Evolutionary conservation across 2,329 filamentous ascomycete genomes (phyloP).

Genomic region (Ilyonectria destructans): DNA sequence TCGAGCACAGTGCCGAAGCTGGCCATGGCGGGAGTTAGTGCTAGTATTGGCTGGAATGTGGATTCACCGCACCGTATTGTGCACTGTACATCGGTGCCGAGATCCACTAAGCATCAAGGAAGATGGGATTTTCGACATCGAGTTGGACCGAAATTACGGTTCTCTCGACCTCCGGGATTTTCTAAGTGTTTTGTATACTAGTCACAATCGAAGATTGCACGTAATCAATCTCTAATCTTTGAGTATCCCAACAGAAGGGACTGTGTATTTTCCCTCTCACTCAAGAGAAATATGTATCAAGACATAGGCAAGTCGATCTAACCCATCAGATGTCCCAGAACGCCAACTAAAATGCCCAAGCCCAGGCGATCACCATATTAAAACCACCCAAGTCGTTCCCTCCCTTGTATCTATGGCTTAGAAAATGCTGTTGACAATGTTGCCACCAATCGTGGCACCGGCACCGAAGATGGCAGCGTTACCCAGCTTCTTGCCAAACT

Average conservation of each 20-base stretch:
- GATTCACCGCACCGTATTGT: conserved; percentile 18
- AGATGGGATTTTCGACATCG: background rate
- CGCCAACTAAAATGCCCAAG: conserved; percentile 33
- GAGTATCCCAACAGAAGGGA: background rate
- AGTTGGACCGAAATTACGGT: background rate
- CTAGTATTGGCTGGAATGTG: fast-evolving
- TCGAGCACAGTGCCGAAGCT: conserved; percentile 40
- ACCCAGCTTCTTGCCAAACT: conserved; percentile 93
- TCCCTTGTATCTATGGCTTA: conserved; percentile 58
- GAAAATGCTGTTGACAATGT: conserved; percentile 93
- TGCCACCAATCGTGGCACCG: conserved; percentile 90
- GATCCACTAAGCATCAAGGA: conserved; percentile 31
- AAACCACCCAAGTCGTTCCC: background rate
- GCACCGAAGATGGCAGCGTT: conserved; percentile 91
- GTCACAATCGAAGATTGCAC: background rate
- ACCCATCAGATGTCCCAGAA: conserved; percentile 31
- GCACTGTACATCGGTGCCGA: conserved; percentile 32
- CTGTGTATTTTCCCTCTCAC: background rate
- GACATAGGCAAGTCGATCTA: conserved; percentile 16
- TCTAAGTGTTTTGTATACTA: background rate
- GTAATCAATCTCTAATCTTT: background rate
- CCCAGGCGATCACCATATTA: conserved; percentile 17
- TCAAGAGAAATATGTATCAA: conserved; percentile 7
- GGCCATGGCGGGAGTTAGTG: conserved; percentile 14
- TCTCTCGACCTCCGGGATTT: too few species aligned